Evolutionary conservation across 2,329 filamentous ascomycete species (phyloP).

Genomic region (Ophiostoma sp.): DNA sequence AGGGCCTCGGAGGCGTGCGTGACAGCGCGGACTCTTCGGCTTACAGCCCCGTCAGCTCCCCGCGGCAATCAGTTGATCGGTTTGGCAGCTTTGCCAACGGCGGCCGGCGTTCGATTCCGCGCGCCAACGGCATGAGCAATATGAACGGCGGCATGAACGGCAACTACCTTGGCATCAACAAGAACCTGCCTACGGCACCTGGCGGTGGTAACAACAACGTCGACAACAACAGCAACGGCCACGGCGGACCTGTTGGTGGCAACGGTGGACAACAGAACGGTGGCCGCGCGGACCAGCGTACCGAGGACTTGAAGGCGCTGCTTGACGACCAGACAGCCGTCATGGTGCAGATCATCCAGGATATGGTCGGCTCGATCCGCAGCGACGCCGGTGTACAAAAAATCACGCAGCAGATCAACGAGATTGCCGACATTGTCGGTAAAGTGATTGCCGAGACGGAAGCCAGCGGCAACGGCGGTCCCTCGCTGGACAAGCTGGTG

Average conservation of each 20-base stretch:
- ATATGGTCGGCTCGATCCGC: slow-evolving; percentile 73
- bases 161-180: slow-evolving; percentile 41
- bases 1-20: slow-evolving; percentile 56
- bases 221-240: background rate
- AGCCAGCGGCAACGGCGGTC: slow-evolving; percentile 52
- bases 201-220: slow-evolving; percentile 37
- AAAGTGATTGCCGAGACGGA: slow-evolving; percentile 69
- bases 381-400: slow-evolving; percentile 62
- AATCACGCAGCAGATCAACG: slow-evolving; percentile 68
- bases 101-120: slow-evolving; percentile 25
- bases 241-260: background rate
- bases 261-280: background rate
- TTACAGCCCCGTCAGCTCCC: slow-evolving; percentile 72
- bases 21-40: slow-evolving; percentile 69
- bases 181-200: slow-evolving; percentile 38
- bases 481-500: slow-evolving; percentile 56
- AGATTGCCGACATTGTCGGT: slow-evolving; percentile 69
- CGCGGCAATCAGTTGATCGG: slow-evolving; percentile 56
- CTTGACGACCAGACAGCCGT: slow-evolving; percentile 80
- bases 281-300: slow-evolving; percentile 43
- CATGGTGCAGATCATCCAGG: slow-evolving; percentile 77
- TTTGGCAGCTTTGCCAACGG: slow-evolving; percentile 37
- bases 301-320: slow-evolving; percentile 64
- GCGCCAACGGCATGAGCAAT: slow-evolving; percentile 16
- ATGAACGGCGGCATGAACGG: slow-evolving; percentile 35